phyloP scores from a whole-genome alignment of 345 rosid species.

The Jatropha curcas region DNA sequence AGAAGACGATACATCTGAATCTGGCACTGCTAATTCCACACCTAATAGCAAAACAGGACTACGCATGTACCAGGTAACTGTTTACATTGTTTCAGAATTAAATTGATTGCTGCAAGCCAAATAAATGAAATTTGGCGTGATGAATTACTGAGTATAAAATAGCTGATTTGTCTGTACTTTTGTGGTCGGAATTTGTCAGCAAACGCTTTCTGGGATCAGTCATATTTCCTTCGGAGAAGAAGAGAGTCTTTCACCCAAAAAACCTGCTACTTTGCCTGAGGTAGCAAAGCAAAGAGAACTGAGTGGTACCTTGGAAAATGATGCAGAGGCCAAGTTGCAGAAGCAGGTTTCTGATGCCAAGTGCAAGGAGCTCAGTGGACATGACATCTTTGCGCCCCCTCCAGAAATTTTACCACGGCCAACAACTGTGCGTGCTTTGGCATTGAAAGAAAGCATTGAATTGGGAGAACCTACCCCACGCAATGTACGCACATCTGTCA shows the following conservation, averaged over 20 bases:
- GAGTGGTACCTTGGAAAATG: conserved; percentile 74
- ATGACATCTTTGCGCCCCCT: conserved; percentile 94
- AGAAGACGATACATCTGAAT: conserved; percentile 52
- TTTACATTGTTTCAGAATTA: background rate
- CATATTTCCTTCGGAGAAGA: conserved; percentile 92
- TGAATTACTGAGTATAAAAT: background rate
- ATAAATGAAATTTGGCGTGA: background rate
- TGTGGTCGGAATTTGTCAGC: conserved; percentile 42
- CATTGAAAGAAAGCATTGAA: conserved; percentile 65
- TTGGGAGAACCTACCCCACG: conserved; percentile 58
- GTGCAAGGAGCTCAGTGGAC: conserved; percentile 86
- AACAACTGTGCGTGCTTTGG: conserved; percentile 61
- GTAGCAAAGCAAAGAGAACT: conserved; percentile 95
- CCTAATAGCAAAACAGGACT: conserved; percentile 56
- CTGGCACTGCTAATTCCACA: conserved; percentile 47
- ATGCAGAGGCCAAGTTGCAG: conserved; percentile 53
- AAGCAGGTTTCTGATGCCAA: conserved; percentile 91
- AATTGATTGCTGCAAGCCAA: background rate
- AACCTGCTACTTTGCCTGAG: conserved; percentile 71
- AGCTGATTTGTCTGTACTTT: conserved; percentile 6
- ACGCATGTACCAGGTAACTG: conserved; percentile 79
- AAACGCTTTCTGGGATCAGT: conserved; percentile 85
- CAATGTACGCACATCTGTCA: conserved; percentile 35
- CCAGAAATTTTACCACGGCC: conserved; percentile 90
- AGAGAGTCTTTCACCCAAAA: conserved; percentile 68